Evolutionary conservation across 2,329 filamentous ascomycete genomes (phyloP), one percentile per base, ranked within the genome.

Genomic region (Xylariaceae sp.): DNA sequence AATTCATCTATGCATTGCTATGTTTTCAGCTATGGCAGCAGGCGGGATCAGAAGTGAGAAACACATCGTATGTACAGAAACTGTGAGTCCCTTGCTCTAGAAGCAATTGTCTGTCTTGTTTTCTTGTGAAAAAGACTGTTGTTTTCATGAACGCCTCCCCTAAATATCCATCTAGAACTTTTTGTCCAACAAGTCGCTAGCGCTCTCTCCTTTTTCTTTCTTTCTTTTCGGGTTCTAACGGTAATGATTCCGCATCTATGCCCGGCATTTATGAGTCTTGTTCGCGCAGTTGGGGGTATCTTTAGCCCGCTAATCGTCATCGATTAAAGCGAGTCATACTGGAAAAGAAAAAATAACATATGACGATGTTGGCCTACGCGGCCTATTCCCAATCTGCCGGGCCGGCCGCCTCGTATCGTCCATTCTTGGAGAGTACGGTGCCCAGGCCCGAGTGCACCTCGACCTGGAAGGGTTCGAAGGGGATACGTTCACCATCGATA

Each of bases 401-500:
- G 0, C 85, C 84, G 1, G 76, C 75, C 0, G 80, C 78, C 68
- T 96, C 91, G 72, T 91, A 96, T 57, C 82, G 75, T 61, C 86
- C 89, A 34, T 79, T 84, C 74, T 88, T 90, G 53, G 90, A 90
- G 64, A 97, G 77, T n/a, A 93, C 89, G 3, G 89, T 90, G 0
- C 90, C 94, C 23, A 99, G 78, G 0, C 88, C 89, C 55, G 79
- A 82, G 72, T 97, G 91, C 5, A 97, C 81, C 75, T 99, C 94
- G 2, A 87, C 90, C 77, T 99, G 94, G 71, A 97, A 95, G 0
- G 90, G 88, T 67, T 88, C 88, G 72, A 96, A 97, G 0, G 91
- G 89, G 2, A 96, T 80, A 56, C 83, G 82, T 75, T 99, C 94
- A 44, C 94, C 94, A 70, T 97, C 94, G 65, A 99, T 91, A 72